Evolutionary conservation across 768 basidiomycete species (phyloP), one percentile per base, ranked within the genome.

Genomic region (Suillus tomentosus): DNA sequence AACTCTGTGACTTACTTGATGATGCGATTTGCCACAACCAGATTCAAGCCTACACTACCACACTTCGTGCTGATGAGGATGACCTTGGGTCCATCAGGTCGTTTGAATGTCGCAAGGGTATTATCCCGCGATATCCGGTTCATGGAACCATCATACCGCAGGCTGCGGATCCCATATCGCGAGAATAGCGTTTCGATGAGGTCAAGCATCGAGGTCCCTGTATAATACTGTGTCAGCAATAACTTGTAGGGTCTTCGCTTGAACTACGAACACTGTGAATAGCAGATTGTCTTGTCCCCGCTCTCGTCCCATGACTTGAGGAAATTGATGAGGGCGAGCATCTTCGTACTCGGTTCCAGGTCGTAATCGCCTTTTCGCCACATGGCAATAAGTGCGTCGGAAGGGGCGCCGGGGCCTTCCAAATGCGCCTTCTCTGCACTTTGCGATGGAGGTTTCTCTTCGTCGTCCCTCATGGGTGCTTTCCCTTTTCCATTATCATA

Each of bases 171-270:
- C 0, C 86, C 87, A 69, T 88, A 76, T 31, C 87, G 80, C 10
- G 80, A 79, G 67, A 90, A 83, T 31, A 87, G 61, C n/a, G 77
- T 84, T 66, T 88, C 87, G 48, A 89, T 74, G 19, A 89, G 76
- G 70, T 89, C 85, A 40, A 91, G 81, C 85, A 89, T 88, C 1
- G 87, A 87, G 0, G 89, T 91, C 89, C 89, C 88, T 90, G 62
- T 60, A 60, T 5, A 40, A 24, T 17, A 47, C 37, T 27, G 5
- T 13, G 39, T 58, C 39, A 58, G 9, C 51, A 22, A 37, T 31
- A 24, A 31, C 22, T 45, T 11, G 43, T 10, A 37, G 31, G 7
- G 7, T 31, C n/a, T n/a, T n/a, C n/a, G n/a, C n/a, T 6, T 31
- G 31, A 27, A 19, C 10, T 39, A 58, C 65, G 58, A 64, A 88